phyloP scores from a whole-genome alignment of 345 rosid genomes.

The Heritiera fomes region DNA sequence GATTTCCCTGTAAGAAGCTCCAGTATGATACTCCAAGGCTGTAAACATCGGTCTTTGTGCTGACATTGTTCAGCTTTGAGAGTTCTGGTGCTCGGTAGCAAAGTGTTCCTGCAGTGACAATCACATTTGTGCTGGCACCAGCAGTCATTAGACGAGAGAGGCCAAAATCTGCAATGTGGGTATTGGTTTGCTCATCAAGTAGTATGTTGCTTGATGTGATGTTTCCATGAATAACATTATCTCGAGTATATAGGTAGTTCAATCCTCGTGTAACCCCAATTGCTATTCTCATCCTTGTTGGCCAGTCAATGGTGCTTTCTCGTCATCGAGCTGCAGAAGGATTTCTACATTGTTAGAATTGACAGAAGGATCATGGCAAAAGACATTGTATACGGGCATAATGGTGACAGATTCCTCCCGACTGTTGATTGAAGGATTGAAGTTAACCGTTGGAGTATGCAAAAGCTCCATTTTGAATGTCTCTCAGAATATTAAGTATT shows the following conservation, averaged over 20 bases:
- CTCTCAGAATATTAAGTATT: too few relatives aligned
- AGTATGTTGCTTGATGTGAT: conserved; percentile 76
- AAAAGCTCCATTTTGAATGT: too few relatives aligned
- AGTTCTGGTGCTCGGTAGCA: conserved; percentile 94
- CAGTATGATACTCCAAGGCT: conserved; percentile 79
- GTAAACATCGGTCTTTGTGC: conserved; percentile 80
- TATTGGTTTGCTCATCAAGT: conserved; percentile 58
- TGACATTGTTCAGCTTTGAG: conserved; percentile 75
- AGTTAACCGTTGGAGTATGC: too few relatives aligned
- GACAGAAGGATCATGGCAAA: not conserved
- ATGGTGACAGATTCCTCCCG: too few relatives aligned
- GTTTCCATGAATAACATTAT: conserved; percentile 76
- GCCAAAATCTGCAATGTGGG: conserved; percentile 80
- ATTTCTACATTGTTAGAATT: not conserved
- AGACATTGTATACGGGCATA: not conserved
- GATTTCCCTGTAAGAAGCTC: conserved; percentile 91
- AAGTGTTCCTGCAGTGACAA: conserved; percentile 75
- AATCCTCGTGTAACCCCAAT: conserved; percentile 65
- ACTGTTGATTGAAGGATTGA: too few relatives aligned
- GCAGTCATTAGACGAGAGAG: conserved; percentile 74
- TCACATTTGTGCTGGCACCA: conserved; percentile 74
- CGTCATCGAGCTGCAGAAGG: conserved; percentile 77
- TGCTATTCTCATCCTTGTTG: conserved; percentile 78
- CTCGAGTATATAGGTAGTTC: conserved; percentile 69
- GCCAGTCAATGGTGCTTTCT: conserved; percentile 69